Evolutionary conservation across 2,329 filamentous ascomycete species (phyloP), one percentile per base, ranked within the genome.

Genomic region (Botrytis deweyae): DNA sequence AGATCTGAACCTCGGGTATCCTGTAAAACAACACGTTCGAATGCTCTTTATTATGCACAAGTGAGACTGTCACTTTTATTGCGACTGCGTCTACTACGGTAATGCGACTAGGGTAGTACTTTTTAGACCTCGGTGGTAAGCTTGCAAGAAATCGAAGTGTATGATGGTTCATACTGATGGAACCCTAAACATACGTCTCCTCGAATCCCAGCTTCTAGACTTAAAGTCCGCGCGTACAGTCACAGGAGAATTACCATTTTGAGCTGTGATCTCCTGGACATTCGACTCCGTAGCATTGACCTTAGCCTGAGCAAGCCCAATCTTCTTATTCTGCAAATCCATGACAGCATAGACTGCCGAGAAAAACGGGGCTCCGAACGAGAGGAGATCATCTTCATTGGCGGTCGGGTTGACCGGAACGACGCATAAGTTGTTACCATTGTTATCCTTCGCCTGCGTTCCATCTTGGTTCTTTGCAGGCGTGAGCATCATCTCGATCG

Each of bases 61-160:
- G 22, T 52, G 46, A 52, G 46, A 2, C 22, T 14, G 46, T 25
- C 10, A 12, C 46, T n/a, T 5, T 52, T 6, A 14, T 4, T 9
- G 44, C 44, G 18, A 7, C 44, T 46, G 44, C 1, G 18, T 20
- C 44, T 46, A 20, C 7, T 8, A 46, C 18, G 18, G 18, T 18
- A 20, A 46, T 20, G 44, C 44, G 44, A 46, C 44, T 20, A 22
- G 20, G 3, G 44, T 20, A 49, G 0, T n/a, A 1, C 25, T n/a
- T n/a, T 5, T n/a, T 46, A 46, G 0, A 52, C 4, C 10, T 6
- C 10, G 49, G 9, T n/a, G 10, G 0, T n/a, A 2, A 25, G 22
- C 22, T n/a, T 52, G 49, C 0, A 52, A 25, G 0, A 3, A n/a
- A 10, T 52, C 49, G 10, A n/a, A 52, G 22, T 10, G 10, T 12